A percentile compares a stretch with the other conserved stretches of the same genome.
Evolutionary conservation across 75 land plant species (phyloP).

Genomic region (Pinus tabuliformis): DNA sequence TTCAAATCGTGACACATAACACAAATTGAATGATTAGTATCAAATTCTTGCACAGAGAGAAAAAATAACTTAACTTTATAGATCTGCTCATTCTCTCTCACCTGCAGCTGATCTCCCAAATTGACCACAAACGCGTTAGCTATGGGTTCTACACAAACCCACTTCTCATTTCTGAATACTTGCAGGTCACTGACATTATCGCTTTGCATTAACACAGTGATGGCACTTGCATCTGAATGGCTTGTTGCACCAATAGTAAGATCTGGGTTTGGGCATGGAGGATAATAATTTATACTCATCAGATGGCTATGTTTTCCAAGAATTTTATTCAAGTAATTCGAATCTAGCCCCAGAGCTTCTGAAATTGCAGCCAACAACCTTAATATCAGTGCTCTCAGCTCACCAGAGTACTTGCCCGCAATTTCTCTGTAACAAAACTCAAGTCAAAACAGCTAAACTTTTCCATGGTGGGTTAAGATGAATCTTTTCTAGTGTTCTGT

Average conservation of each 20-base stretch:
- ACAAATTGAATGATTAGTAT: no score
- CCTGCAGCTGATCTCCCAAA: background rate
- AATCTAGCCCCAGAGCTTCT: conserved; percentile 50
- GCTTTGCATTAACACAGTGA: conserved; percentile 60
- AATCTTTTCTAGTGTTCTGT: no score
- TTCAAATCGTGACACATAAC: no score
- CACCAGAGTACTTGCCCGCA: conserved; percentile 28
- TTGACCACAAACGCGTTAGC: background rate
- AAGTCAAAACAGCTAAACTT: no score
- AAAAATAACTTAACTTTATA: no score
- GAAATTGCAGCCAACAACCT: conserved; percentile 38
- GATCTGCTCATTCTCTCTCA: background rate
- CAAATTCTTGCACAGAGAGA: no score
- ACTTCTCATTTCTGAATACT: conserved; percentile 27
- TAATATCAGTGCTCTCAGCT: conserved; percentile 13
- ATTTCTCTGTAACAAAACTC: conserved; percentile 15
- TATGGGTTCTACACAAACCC: conserved; percentile 29
- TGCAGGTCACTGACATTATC: conserved; percentile 51
- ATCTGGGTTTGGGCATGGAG: conserved; percentile 72
- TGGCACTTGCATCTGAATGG: conserved; percentile 54
- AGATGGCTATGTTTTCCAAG: conserved; percentile 44
- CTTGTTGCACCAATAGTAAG: conserved; percentile 50
- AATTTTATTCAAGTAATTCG: conserved; percentile 24
- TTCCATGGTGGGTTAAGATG: no score
- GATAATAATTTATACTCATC: conserved; percentile 64